phyloP scores from a whole-genome alignment of 2,329 filamentous ascomycete genomes.

The Penicillium sp. region DNA sequence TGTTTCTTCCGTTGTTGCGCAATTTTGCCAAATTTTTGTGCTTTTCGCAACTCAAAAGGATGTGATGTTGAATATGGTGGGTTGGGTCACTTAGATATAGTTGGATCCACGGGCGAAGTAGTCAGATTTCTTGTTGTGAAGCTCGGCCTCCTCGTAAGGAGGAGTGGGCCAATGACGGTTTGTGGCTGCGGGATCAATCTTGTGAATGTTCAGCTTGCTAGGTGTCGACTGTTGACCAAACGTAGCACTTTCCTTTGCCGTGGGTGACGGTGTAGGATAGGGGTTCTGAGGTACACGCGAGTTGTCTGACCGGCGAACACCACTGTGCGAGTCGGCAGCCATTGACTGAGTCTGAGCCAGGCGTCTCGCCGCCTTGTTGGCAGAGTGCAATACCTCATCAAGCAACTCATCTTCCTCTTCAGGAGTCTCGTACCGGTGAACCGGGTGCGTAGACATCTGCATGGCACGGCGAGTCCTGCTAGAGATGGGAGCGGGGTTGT shows the following conservation, averaged over 20 bases:
- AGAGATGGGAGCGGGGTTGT: conserved; percentile 59
- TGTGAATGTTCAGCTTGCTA: conserved; percentile 64
- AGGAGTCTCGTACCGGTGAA: conserved; percentile 86
- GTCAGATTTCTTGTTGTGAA: conserved; percentile 79
- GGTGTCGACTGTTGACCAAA: conserved; percentile 61
- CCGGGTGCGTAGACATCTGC: conserved; percentile 66
- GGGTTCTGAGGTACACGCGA: conserved; percentile 45
- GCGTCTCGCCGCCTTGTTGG: conserved; percentile 70
- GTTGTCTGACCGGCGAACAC: conserved; percentile 40
- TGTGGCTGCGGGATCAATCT: conserved; percentile 51
- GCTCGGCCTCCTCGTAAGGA: conserved; percentile 90
- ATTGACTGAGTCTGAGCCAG: conserved; percentile 54
- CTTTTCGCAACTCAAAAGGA: conserved; percentile 15
- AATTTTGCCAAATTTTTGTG: conserved; percentile 25
- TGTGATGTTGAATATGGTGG: conserved; percentile 17
- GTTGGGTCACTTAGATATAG: conserved; percentile 32
- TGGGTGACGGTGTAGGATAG: conserved; percentile 74
- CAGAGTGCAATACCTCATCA: conserved; percentile 80
- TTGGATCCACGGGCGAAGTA: conserved; percentile 68
- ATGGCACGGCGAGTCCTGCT: conserved; percentile 78
- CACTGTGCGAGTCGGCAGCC: conserved; percentile 56
- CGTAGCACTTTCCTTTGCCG: conserved; percentile 76
- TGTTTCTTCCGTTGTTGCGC: conserved; percentile 23
- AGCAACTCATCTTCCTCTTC: conserved; percentile 96
- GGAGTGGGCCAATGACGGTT: conserved; percentile 88